phyloP scores from a whole-genome alignment of 2,329 filamentous ascomycete species.

The Camillea tinctor region DNA sequence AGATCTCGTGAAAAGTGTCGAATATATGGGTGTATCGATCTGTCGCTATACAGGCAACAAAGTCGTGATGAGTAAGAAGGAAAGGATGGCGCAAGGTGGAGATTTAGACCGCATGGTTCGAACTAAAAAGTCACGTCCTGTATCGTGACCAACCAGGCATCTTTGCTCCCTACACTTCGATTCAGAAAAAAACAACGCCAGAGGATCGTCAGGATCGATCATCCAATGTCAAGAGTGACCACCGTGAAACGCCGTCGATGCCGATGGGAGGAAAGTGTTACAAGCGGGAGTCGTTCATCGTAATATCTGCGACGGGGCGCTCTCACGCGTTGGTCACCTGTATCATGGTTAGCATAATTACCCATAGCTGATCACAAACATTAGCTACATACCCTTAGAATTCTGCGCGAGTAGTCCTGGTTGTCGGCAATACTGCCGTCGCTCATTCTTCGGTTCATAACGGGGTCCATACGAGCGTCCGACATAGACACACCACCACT shows the following conservation, averaged over 20 bases:
- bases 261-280: slow-evolving; percentile 31
- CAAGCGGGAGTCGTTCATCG: slow-evolving; percentile 34
- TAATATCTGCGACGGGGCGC: slow-evolving; percentile 28
- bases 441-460: slow-evolving; percentile 82
- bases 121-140: slow-evolving; percentile 20
- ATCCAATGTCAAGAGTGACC: slow-evolving; percentile 33
- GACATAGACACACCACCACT: slow-evolving; percentile 68
- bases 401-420: slow-evolving; percentile 93
- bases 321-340: slow-evolving; percentile 37
- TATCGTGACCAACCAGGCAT: slow-evolving; percentile 23
- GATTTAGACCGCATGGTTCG: slow-evolving; percentile 19
- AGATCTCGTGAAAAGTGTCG: slow-evolving; percentile 25
- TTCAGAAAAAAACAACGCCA: slow-evolving; percentile 32
- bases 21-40: slow-evolving; percentile 16
- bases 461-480: slow-evolving; percentile 83
- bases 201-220: slow-evolving; percentile 32
- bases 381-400: slow-evolving; percentile 72
- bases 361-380: not conserved
- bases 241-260: slow-evolving; percentile 37
- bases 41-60: not conserved
- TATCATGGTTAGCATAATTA: slow-evolving; percentile 9
- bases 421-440: slow-evolving; percentile 97
- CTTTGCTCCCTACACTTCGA: slow-evolving; percentile 28
- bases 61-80: slow-evolving; percentile 25
- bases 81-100: slow-evolving; percentile 29